Percentiles rank a stretch among this genome's conserved stretches.
These are phyloP conservation scores for Eutypella sp. DNA, from an alignment of 2,329 filamentous ascomycete species.

Conservation along the genomic window DNA sequence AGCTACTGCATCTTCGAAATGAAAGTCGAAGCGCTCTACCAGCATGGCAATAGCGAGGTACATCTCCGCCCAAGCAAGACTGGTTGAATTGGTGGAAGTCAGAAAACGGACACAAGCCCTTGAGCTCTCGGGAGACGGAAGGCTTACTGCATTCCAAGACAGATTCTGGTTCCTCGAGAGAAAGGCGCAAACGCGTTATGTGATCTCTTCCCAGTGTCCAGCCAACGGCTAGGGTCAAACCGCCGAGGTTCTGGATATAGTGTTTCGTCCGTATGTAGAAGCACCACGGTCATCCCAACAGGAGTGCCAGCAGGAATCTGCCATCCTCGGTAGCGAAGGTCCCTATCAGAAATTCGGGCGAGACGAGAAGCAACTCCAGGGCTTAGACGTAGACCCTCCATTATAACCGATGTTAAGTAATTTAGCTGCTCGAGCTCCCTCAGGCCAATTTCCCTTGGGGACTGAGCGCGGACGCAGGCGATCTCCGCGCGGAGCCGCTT, in stretches of 20 bases:
- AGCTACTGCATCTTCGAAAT: background rate
- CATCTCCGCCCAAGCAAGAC: background rate
- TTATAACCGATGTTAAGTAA: constrained; percentile 40
- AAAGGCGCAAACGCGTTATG: background rate
- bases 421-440: constrained; percentile 16
- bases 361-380: constrained; percentile 35
- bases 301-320: background rate
- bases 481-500: background rate
- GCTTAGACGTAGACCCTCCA: constrained; percentile 40
- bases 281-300: background rate
- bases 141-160: background rate
- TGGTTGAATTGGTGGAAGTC: background rate
- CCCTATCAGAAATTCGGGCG: constrained; percentile 31
- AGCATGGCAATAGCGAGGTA: background rate
- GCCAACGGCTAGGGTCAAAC: background rate
- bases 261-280: background rate
- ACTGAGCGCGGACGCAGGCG: background rate
- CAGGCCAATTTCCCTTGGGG: background rate
- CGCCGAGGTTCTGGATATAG: background rate
- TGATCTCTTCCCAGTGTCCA: background rate
- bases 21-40: background rate
- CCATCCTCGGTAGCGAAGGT: background rate
- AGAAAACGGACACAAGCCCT: background rate
- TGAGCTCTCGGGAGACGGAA: background rate
- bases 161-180: background rate